Conservation (phyloP, 2,329 filamentous ascomycete species). For the Colletotrichum australisinense region DNA sequence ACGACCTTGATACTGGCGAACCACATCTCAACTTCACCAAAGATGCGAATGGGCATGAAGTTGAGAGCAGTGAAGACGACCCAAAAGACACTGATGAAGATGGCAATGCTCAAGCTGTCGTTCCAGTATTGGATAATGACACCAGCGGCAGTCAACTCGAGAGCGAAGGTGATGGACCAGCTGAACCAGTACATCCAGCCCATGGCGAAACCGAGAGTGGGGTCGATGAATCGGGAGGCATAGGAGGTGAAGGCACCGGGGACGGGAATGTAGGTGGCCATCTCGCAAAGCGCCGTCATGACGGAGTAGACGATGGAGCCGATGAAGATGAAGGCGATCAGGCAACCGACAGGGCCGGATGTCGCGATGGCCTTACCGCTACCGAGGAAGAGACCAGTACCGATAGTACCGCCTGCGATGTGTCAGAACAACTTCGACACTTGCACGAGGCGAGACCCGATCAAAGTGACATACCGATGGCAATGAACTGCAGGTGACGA, state of each 20-base stretch:
- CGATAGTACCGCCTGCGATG: conserved; percentile 66
- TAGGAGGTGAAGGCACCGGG: conserved; percentile 82
- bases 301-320: conserved; percentile 80
- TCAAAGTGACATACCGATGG: conserved; percentile 50
- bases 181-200: conserved; percentile 89
- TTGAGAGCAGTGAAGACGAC: conserved; percentile 76
- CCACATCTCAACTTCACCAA: conserved; percentile 84
- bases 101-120: conserved; percentile 69
- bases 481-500: conserved; percentile 62
- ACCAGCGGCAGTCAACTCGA: conserved; percentile 79
- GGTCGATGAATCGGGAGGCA: conserved; percentile 79
- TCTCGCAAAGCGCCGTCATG: conserved; percentile 77
- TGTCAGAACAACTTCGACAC: conserved; percentile 4
- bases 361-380: conserved; percentile 71
- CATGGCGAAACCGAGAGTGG: conserved; percentile 79
- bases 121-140: conserved; percentile 84
- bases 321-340: conserved; percentile 77
- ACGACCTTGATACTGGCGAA: conserved; percentile 82
- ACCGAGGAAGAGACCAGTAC: conserved; percentile 79
- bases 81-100: conserved; percentile 82
- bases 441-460: not conserved
- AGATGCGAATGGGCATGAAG: conserved; percentile 77
- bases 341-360: conserved; percentile 72
- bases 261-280: conserved; percentile 83
- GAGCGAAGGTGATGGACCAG: conserved; percentile 78